phyloP scores from a whole-genome alignment of 768 basidiomycete species.

The Suillus bovinus region DNA sequence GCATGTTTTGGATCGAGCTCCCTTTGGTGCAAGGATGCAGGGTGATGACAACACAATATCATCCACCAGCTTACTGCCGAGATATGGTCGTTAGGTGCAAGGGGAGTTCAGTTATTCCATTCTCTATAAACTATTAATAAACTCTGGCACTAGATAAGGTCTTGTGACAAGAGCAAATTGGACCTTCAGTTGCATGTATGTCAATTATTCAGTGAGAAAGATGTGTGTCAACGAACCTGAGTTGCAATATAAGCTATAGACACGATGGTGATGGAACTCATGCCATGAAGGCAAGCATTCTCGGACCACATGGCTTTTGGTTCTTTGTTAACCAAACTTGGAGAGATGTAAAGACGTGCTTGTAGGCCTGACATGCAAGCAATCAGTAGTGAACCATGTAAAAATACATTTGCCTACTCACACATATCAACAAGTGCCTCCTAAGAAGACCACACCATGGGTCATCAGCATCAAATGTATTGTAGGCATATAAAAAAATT shows the following conservation, averaged over 20 bases:
- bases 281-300: too few relatives aligned
- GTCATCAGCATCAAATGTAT: slow-evolving; percentile 17
- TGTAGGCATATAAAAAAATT: slow-evolving; percentile 18
- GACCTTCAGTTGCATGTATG: slow-evolving; percentile 14
- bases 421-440: slow-evolving; percentile 23
- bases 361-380: slow-evolving; percentile 25
- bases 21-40: too few relatives aligned
- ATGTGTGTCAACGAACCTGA: slow-evolving; percentile 9
- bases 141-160: too few relatives aligned
- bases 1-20: too few relatives aligned
- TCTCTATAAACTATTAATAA: too few relatives aligned
- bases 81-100: too few relatives aligned
- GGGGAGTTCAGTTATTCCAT: too few relatives aligned
- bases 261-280: slow-evolving; percentile 10
- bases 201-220: neutral
- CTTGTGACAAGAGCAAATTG: slow-evolving; percentile 23
- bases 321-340: slow-evolving; percentile 30
- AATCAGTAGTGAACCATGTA: too few relatives aligned
- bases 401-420: slow-evolving; percentile 6
- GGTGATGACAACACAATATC: too few relatives aligned
- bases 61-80: too few relatives aligned
- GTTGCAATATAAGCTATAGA: slow-evolving; percentile 26
- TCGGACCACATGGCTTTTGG: slow-evolving; percentile 19
- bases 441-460: slow-evolving; percentile 24
- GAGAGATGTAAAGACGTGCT: slow-evolving; percentile 33